These are phyloP conservation scores for Trichodelitschia bisporula DNA, from an alignment of 495 filamentous ascomycete species.

Conservation along the genomic window DNA sequence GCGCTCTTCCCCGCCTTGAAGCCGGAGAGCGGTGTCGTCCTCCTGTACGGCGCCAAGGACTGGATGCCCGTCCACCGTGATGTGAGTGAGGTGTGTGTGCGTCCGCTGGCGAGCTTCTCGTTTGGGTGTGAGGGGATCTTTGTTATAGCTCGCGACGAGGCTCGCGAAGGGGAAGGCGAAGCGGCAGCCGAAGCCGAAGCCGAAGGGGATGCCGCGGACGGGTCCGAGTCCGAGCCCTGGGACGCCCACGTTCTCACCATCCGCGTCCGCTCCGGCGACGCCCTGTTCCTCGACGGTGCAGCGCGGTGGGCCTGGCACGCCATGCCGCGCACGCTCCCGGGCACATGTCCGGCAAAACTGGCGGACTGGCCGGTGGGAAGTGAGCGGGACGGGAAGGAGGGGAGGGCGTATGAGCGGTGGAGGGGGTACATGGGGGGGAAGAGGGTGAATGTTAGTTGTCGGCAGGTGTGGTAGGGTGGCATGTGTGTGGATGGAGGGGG, in stretches of 20 bases:
- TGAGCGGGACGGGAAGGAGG: too few relatives aligned
- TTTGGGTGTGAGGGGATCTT: slow-evolving; percentile 9
- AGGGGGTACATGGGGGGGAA: too few relatives aligned
- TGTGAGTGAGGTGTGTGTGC: slow-evolving; percentile 8
- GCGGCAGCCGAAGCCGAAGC: slow-evolving; percentile 2
- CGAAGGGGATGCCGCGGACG: too few relatives aligned
- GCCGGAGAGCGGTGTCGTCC: slow-evolving; percentile 8
- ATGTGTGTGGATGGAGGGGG: too few relatives aligned
- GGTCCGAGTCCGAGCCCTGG: too few relatives aligned
- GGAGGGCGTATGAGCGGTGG: too few relatives aligned
- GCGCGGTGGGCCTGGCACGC: slow-evolving; percentile 11
- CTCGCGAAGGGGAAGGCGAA: slow-evolving; percentile 3
- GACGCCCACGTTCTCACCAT: slow-evolving; percentile 6
- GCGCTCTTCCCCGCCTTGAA: slow-evolving; percentile 7
- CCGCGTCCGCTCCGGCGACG: slow-evolving; percentile 7
- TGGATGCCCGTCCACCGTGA: slow-evolving; percentile 10
- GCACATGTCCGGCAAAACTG: slow-evolving; percentile 6
- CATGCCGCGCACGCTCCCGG: slow-evolving; percentile 6
- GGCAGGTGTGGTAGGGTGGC: too few relatives aligned
- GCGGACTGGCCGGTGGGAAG: slow-evolving; percentile 6
- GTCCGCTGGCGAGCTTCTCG: slow-evolving; percentile 8
- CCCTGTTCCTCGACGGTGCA: slow-evolving; percentile 6
- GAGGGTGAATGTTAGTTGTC: too few relatives aligned
- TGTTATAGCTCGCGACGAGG: slow-evolving; percentile 6
- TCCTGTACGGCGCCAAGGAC: slow-evolving; percentile 7